Evolutionary conservation across 345 rosid genomes (phyloP).

Genomic region (Noccaea caerulescens): DNA sequence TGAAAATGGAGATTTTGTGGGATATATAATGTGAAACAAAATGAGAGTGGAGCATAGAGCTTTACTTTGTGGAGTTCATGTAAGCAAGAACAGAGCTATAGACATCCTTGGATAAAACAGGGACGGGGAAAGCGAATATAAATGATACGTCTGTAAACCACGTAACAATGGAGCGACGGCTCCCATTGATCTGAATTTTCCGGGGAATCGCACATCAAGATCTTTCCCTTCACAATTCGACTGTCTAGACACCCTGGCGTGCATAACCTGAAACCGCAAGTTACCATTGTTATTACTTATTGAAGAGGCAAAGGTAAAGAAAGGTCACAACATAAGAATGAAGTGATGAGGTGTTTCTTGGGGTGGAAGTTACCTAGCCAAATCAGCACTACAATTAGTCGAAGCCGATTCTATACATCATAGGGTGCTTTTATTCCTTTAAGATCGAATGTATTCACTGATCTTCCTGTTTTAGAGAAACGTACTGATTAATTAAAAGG

Average conservation of each 20-base stretch:
- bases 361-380: slow-evolving; percentile 29
- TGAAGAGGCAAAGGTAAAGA: too few relatives aligned
- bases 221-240: slow-evolving; percentile 49
- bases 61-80: slow-evolving; percentile 46
- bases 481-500: slow-evolving; percentile 33
- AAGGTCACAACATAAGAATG: too few relatives aligned
- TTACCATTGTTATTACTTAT: background rate
- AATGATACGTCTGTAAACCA: background rate
- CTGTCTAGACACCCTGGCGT: slow-evolving; percentile 32
- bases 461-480: slow-evolving; percentile 40
- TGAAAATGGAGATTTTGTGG: background rate
- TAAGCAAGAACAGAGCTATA: slow-evolving; percentile 37
- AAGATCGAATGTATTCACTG: slow-evolving; percentile 46
- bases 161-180: slow-evolving; percentile 25
- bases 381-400: slow-evolving; percentile 16
- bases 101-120: background rate
- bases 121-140: slow-evolving; percentile 42
- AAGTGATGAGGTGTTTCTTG: slow-evolving; percentile 10
- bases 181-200: slow-evolving; percentile 22
- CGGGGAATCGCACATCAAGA: slow-evolving; percentile 40
- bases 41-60: too few relatives aligned
- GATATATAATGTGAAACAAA: background rate
- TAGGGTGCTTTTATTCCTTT: slow-evolving; percentile 43
- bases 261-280: slow-evolving; percentile 42
- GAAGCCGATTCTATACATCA: slow-evolving; percentile 41